A percentile compares a stretch with the other conserved stretches of the same genome.
Conservation (phyloP, 768 basidiomycete genomes). For the Boletus patriciae region DNA sequence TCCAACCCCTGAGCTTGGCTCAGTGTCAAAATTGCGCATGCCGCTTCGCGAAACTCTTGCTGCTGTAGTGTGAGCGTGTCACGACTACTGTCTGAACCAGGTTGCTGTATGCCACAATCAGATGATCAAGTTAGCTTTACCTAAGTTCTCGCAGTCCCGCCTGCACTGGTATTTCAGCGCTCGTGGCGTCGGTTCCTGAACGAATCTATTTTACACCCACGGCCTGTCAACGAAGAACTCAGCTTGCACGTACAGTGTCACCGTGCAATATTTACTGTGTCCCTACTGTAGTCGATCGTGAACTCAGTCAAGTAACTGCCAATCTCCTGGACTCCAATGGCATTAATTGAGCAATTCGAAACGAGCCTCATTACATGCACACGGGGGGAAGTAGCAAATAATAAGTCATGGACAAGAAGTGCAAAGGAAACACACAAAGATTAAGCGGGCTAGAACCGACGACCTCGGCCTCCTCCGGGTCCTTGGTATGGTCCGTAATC, state of each 20-base stretch:
- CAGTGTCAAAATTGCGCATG: too few species aligned
- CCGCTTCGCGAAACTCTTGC: not conserved
- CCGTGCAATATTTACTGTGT: not conserved
- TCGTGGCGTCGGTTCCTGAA: not conserved
- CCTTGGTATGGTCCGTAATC: constrained; percentile 87
- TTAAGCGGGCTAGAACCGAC: constrained; percentile 36
- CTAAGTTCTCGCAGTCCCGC: too few species aligned
- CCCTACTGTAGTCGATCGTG: not conserved
- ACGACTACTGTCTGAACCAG: not conserved
- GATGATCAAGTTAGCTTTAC: not conserved
- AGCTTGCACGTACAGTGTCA: not conserved
- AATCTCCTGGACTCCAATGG: not conserved
- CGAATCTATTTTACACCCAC: not conserved
- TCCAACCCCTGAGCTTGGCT: not conserved
- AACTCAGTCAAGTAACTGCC: not conserved
- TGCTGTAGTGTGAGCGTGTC: too few species aligned
- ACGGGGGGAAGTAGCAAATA: constrained; percentile 3
- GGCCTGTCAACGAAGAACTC: not conserved
- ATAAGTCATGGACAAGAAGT: constrained; percentile 20
- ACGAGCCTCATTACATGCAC: constrained; percentile 1
- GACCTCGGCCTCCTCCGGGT: constrained; percentile 51
- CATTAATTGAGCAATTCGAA: constrained; percentile 1
- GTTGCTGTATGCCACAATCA: not conserved
- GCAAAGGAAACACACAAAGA: not conserved
- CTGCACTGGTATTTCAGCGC: not conserved